Evolutionary conservation across 129 eudicot species (phyloP), one percentile per base, ranked within the genome.

Genomic region (Flaveria sonorensis): DNA sequence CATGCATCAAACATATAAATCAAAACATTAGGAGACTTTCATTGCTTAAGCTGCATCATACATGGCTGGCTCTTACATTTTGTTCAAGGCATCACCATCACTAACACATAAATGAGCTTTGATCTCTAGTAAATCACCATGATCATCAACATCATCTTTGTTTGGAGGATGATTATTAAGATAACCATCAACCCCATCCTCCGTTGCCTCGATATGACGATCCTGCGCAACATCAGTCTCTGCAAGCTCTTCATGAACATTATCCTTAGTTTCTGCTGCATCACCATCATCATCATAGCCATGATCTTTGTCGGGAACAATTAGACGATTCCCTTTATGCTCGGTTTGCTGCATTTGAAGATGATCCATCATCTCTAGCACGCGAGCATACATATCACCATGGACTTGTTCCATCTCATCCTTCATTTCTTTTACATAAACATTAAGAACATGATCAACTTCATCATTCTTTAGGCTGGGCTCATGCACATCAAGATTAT

Each of bases 311-410:
- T 45, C 50, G 2, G 2, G 14, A 45, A 45, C 13, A 2, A 11
- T 45, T 45, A 45, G 12, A 45, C 11, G 14, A 45, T 45, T 4
- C 40, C 7, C 40, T 12, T 9, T 48, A 48, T 48, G 18, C 53
- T 48, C 18, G 16, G 53, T 48, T 48, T 13, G 53, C 53, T 48
- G 53, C 53, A 48, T 13, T 57, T 73, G 56, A 36, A 73, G 21
- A 19, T 40, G 69, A 20, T 42, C 56, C 59, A 42, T 74, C 23
- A 59, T 61, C 26, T 74, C 45, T 3, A 74, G 67, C 14, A 66
- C 52, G 8, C 40, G 66, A 32, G 1, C 21, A 7, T 13, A 62
- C 55, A 61, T 23, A 62, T 75, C 68, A 3, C 6, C 51, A 55
- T 26, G 2, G 18, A 18, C 53, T 48, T 12, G 14, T 48, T 48